These are phyloP conservation scores for Scedosporium minutisporum DNA, from an alignment of 2,329 filamentous ascomycete genomes.

Conservation along the genomic window DNA sequence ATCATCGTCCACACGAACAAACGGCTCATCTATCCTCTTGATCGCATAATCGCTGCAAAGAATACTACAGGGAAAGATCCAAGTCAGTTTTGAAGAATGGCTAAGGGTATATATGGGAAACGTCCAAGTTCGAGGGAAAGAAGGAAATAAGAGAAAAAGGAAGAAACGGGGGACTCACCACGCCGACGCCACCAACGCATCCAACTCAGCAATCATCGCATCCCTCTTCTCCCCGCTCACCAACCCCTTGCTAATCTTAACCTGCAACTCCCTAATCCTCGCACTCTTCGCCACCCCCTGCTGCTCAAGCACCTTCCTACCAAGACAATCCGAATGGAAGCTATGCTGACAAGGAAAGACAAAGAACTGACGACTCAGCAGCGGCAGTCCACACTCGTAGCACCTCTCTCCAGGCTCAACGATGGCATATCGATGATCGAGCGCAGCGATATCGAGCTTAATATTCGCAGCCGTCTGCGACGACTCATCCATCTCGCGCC, in stretches of 20 bases:
- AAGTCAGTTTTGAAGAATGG: conserved; percentile 12
- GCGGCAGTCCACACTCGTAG: conserved; percentile 74
- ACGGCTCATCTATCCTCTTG: conserved; percentile 87
- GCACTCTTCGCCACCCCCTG: conserved; percentile 66
- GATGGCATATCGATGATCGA: conserved; percentile 87
- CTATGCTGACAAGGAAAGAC: conserved; percentile 98
- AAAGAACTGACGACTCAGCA: conserved; percentile 89
- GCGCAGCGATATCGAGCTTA: conserved; percentile 73
- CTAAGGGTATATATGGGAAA: neutral
- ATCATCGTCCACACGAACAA: conserved; percentile 66
- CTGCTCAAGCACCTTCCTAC: conserved; percentile 73
- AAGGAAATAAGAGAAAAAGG: conserved; percentile 1
- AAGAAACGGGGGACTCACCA: conserved; percentile 53
- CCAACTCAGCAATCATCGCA: conserved; percentile 76
- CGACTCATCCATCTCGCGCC: conserved; percentile 92
- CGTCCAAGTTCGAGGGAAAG: neutral
- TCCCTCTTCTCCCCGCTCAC: conserved; percentile 65
- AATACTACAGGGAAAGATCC: conserved; percentile 46
- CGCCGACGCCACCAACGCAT: conserved; percentile 80
- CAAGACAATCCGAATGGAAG: conserved; percentile 92
- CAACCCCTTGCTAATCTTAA: conserved; percentile 68
- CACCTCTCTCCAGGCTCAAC: conserved; percentile 94
- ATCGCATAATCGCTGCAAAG: conserved; percentile 93
- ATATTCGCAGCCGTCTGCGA: conserved; percentile 84
- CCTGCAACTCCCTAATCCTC: conserved; percentile 77